A percentile compares a stretch with the other conserved stretches of the same genome.
Evolutionary conservation across 345 rosid genomes (phyloP).

Genomic region (Syzygium grande): DNA sequence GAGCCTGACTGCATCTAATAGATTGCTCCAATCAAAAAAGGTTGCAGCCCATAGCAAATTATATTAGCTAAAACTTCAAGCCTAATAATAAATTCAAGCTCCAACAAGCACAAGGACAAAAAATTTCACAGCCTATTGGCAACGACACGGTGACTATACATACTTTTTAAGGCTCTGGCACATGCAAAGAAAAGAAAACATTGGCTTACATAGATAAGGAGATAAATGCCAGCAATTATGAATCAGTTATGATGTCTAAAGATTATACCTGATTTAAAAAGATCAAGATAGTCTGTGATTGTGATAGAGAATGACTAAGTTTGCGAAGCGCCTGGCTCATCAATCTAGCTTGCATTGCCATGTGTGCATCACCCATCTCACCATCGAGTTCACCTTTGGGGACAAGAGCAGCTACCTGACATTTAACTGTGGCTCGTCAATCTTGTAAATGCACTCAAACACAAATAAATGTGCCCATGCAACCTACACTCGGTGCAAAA

Average conservation of each 20-base stretch:
- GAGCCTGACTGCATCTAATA: neutral
- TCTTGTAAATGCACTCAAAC: neutral
- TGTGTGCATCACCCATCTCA: constrained; percentile 99
- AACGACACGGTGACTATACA: neutral
- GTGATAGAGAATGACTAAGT: constrained; percentile 82
- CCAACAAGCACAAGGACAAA: neutral
- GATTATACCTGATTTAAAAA: constrained; percentile 75
- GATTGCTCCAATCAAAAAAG: neutral
- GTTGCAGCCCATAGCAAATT: neutral
- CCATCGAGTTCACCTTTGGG: constrained; percentile 98
- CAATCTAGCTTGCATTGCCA: constrained; percentile 99
- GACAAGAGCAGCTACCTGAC: constrained; percentile 98
- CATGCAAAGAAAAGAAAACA: neutral
- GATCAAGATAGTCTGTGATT: constrained; percentile 69
- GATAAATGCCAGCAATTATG: neutral
- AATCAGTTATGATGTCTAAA: neutral
- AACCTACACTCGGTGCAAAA: neutral
- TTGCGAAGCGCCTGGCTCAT: constrained; percentile 99
- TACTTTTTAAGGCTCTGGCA: neutral
- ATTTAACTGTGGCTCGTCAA: neutral
- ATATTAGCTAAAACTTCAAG: neutral
- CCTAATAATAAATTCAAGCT: neutral
- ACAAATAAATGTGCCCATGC: neutral
- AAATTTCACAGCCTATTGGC: neutral
- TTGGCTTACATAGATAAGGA: neutral